Base-by-base conservation (phyloP, 2,329 filamentous ascomycete species). In the Plenodomus biglobosus region DNA sequence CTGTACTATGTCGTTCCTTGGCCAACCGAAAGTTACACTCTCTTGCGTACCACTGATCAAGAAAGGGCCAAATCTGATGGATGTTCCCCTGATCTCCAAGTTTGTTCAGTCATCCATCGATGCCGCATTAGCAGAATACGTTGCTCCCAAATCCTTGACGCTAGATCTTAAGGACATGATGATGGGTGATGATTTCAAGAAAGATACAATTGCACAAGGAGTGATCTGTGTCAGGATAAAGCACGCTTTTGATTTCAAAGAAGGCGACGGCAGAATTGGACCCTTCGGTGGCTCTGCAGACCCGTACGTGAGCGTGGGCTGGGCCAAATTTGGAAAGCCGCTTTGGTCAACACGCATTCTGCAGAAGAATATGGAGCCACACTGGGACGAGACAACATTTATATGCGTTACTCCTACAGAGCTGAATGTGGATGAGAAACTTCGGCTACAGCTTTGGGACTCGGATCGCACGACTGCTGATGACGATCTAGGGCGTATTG, bases 141-240 rank as follows among this genome's bases (percentile, higher is more conserved):
- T 90, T 1, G 87, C 87, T 0, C 87, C 87, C 0, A 89, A 88
- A 72, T 88, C 84, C 46, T 71, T 90, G 43, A 89, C 87, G 0
- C 74, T 90, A 5, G 84, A 90, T 64, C 73, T 91, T 27, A 88
- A 89, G 65, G 85, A 88, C 50, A 90, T 90, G 84, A 78, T 91
- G 11, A 80, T 87, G 7, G 87, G 87, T 3, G 86, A 89, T 48
- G 87, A 90, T 59, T 90, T 87, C 74, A 90, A 90, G 69, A 89
- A 89, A 64, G 86, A 90, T 53, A 88, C 86, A 0, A 71, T 73
- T 22, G 78, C 83, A 2, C 77, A 81, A 24, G 87, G 87, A 16
- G 78, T 89, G 1, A 65, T 91, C 1, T 78, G 86, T 54, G 78
- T 89, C 8, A 80, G 79, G 37, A 85, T 90, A 65, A 84, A 85